A percentile compares a stretch with the other conserved stretches of the same genome.
Conservation (phyloP, 148 eudicot genomes). For the Amaranthus palmeri region DNA sequence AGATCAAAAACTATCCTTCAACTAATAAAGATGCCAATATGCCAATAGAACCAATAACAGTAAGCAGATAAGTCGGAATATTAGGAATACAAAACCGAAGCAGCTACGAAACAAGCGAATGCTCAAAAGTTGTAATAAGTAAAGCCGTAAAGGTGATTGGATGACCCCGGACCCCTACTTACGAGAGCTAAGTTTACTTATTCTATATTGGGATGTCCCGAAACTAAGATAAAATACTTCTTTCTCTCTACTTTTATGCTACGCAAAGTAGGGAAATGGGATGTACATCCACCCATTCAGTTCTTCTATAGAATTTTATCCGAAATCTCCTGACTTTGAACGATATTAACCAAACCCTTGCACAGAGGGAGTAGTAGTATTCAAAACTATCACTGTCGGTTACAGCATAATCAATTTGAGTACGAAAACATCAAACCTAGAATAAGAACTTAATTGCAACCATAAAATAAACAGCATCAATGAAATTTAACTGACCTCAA, state of each 20-base stretch:
- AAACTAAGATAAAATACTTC: neutral
- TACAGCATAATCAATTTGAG: neutral
- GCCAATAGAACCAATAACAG: slow-evolving; percentile 1
- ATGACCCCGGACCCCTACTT: too few species aligned
- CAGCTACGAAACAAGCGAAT: neutral
- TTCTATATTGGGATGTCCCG: too few species aligned
- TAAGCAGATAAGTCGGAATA: slow-evolving; percentile 5
- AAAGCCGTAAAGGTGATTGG: neutral
- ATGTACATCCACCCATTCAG: too few species aligned
- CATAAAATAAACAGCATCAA: neutral
- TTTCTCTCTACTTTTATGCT: neutral
- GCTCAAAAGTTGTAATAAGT: neutral
- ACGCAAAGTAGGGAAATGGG: too few species aligned
- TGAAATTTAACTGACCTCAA: neutral
- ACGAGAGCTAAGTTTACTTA: too few species aligned
- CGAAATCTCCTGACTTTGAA: neutral
- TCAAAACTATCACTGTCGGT: neutral
- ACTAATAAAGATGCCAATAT: neutral
- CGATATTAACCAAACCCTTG: neutral
- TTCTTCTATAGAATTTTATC: too few species aligned
- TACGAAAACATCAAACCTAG: neutral
- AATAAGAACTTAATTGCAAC: neutral
- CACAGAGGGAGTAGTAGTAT: neutral
- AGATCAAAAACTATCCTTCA: neutral
- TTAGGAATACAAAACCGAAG: neutral